Evolutionary conservation across 2,329 filamentous ascomycete species (phyloP).

Genomic region (Podosphaera fusca): DNA sequence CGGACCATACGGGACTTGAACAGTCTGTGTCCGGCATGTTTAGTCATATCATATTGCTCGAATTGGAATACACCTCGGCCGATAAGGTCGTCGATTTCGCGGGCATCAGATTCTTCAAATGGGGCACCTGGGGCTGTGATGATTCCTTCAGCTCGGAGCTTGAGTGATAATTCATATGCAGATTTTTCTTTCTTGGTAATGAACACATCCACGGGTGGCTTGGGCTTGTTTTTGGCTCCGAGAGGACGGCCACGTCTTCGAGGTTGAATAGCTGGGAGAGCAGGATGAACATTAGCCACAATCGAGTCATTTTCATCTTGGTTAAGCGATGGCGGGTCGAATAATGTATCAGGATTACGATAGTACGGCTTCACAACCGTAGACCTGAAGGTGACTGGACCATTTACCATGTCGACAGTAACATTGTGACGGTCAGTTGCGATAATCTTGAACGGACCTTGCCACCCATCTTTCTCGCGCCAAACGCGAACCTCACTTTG

Average conservation of each 20-base stretch:
- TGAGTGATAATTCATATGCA: no score
- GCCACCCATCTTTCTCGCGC: background rate
- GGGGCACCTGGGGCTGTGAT: no score
- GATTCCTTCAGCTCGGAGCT: no score
- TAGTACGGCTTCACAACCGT: background rate
- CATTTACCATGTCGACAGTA: background rate
- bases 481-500: slow-evolving; percentile 1
- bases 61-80: no score
- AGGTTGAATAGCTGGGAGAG: background rate
- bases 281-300: background rate
- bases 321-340: background rate
- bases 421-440: background rate
- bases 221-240: no score
- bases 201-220: no score
- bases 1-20: no score
- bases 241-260: background rate
- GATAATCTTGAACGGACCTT: background rate
- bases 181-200: no score
- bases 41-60: no score
- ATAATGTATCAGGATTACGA: background rate
- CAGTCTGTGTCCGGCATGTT: no score
- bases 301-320: background rate
- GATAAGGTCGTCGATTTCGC: no score
- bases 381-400: background rate
- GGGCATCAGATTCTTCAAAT: no score